Evolutionary conservation across 202 grass and related monocot species (phyloP).

Genomic region (Miscanthus sacchariflorus): DNA sequence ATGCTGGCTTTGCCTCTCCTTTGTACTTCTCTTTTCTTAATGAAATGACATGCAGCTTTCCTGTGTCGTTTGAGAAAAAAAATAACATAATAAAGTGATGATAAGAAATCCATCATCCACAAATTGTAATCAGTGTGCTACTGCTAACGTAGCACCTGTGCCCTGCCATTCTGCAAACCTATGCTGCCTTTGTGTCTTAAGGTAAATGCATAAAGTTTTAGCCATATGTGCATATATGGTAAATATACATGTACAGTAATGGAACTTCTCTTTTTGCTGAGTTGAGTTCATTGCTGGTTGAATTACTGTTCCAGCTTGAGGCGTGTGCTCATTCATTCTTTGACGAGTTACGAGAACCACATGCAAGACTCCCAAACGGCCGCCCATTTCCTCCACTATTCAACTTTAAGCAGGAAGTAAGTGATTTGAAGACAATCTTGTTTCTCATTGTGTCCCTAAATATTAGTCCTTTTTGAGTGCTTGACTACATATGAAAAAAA

Average conservation of each 20-base stretch:
- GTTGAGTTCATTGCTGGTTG: constrained; percentile 20
- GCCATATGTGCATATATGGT: not conserved
- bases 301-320: constrained; percentile 49
- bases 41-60: not conserved
- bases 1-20: not conserved
- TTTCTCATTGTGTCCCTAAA: constrained; percentile 4
- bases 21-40: not conserved
- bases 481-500: not conserved
- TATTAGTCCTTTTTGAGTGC: not conserved
- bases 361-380: constrained; percentile 54
- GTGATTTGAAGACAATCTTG: constrained; percentile 31
- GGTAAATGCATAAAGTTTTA: constrained; percentile 14
- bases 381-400: constrained; percentile 55
- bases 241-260: not conserved
- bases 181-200: constrained; percentile 4
- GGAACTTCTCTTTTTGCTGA: not conserved
- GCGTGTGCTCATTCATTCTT: constrained; percentile 61
- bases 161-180: not conserved
- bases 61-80: not conserved
- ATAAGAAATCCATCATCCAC: not conserved
- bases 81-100: not conserved
- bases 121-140: not conserved
- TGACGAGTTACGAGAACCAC: constrained; percentile 51
- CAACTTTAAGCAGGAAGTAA: constrained; percentile 62
- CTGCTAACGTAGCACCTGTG: not conserved